These are phyloP conservation scores for Irpex rosettiformis DNA, from an alignment of 1,284 basidiomycete species.

Conservation along the genomic window DNA sequence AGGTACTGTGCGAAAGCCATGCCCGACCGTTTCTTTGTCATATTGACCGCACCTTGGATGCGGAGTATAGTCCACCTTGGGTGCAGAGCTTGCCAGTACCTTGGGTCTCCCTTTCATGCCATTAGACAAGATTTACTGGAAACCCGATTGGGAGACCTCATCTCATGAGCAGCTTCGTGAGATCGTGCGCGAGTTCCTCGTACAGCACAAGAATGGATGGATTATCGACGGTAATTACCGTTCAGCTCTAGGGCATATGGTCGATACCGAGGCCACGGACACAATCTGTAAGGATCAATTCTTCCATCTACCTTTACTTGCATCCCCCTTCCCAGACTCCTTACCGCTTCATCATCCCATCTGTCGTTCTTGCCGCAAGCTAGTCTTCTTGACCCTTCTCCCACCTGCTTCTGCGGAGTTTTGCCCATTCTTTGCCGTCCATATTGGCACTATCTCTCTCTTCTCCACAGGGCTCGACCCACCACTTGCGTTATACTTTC, in stretches of 20 bases:
- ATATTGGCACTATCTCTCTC: neutral
- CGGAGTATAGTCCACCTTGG: slow-evolving; percentile 44
- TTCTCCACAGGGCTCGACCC: slow-evolving; percentile 55
- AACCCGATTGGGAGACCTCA: slow-evolving; percentile 21
- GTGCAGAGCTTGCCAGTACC: slow-evolving; percentile 38
- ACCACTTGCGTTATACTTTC: slow-evolving; percentile 54
- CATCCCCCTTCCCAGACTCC: slow-evolving; percentile 2
- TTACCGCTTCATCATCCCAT: neutral
- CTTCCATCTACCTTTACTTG: neutral
- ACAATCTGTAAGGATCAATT: slow-evolving; percentile 49
- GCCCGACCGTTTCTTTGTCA: neutral
- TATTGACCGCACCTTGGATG: neutral
- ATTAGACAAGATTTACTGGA: slow-evolving; percentile 25
- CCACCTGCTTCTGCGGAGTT: neutral
- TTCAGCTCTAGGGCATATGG: slow-evolving; percentile 20
- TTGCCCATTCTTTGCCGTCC: neutral
- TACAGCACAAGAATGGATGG: slow-evolving; percentile 21
- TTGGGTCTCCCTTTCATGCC: slow-evolving; percentile 32
- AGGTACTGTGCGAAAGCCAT: slow-evolving; percentile 11
- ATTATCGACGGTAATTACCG: slow-evolving; percentile 28
- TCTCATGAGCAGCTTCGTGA: slow-evolving; percentile 19
- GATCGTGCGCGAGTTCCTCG: slow-evolving; percentile 19
- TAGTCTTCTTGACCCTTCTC: neutral
- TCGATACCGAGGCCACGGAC: slow-evolving; percentile 46
- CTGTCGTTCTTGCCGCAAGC: neutral